Evolutionary conservation across 208 protist genomes (phyloP).

Genomic region (Leishmania martiniquensis): DNA sequence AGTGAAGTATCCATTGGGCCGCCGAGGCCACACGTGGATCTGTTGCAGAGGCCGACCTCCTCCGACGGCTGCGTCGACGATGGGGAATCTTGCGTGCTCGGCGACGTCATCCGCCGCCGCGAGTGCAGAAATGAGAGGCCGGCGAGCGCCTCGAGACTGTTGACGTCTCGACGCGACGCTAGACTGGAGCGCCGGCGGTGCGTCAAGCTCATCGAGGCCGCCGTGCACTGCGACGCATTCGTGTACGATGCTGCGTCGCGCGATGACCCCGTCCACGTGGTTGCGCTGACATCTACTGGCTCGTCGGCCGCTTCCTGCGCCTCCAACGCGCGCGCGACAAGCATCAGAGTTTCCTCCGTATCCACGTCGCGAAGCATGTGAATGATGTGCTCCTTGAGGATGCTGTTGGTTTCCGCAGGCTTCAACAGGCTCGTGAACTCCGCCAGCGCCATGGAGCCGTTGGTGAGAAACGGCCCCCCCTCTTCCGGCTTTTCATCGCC

Average conservation of each 20-base stretch:
- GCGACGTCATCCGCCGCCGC: conserved; percentile 1
- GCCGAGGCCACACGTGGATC: conserved; percentile 11
- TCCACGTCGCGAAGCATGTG: conserved; percentile 58
- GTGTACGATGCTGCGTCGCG: conserved; percentile 10
- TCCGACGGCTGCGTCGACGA: conserved; percentile 27
- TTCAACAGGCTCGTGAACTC: conserved; percentile 66
- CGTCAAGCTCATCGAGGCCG: conserved; percentile 10
- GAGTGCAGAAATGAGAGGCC: conserved; percentile 33
- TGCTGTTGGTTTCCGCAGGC: conserved; percentile 31
- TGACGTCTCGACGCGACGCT: conserved; percentile 14
- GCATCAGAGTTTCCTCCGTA: conserved; percentile 54
- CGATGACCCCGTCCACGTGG: conserved; percentile 24
- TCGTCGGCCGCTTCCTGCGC: not conserved
- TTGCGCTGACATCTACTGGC: conserved; percentile 20
- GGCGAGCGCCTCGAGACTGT: conserved; percentile 23
- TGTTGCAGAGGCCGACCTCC: conserved; percentile 7
- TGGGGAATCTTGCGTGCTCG: conserved; percentile 21
- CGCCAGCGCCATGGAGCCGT: conserved; percentile 54
- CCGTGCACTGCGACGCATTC: conserved; percentile 21
- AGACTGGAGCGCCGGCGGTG: conserved; percentile 19
- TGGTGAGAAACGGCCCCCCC: conserved; percentile 33
- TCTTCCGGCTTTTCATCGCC: conserved; percentile 4
- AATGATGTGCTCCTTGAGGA: conserved; percentile 63
- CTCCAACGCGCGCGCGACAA: conserved; percentile 51
- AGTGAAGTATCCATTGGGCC: conserved; percentile 25